Percentiles rank a stretch among this genome's conserved stretches.
Conservation (phyloP, 1,139 yeast genomes). For the Ogataea hybrid region DNA sequence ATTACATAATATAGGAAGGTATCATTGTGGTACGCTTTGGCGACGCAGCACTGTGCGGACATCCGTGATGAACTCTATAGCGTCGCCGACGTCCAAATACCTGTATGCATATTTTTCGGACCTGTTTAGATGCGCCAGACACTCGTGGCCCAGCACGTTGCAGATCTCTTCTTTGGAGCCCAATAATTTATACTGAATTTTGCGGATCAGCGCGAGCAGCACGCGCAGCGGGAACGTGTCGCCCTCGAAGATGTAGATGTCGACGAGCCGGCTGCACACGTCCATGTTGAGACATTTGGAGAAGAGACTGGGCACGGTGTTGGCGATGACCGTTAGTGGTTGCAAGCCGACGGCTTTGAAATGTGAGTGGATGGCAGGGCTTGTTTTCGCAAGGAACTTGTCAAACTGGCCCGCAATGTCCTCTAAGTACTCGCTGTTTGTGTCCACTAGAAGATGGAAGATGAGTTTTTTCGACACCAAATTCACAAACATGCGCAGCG, state of each 20-base stretch:
- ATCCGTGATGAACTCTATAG: constrained; percentile 45
- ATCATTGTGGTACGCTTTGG: constrained; percentile 3
- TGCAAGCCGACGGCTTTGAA: constrained; percentile 41
- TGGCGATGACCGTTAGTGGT: constrained; percentile 34
- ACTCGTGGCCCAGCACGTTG: constrained; percentile 34
- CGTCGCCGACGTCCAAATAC: constrained; percentile 48
- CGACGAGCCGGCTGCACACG: constrained; percentile 42
- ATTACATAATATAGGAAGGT: constrained; percentile 2
- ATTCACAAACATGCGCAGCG: constrained; percentile 47
- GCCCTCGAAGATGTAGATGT: constrained; percentile 61
- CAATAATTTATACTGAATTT: constrained; percentile 50
- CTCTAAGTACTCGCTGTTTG: constrained; percentile 20
- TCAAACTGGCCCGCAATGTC: constrained; percentile 43
- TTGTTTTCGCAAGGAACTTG: constrained; percentile 42
- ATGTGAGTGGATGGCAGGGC: constrained; percentile 49
- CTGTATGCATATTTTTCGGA: constrained; percentile 19
- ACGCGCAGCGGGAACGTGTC: constrained; percentile 49
- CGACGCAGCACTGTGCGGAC: constrained; percentile 37
- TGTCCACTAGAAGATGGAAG: constrained; percentile 29
- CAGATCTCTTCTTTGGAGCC: constrained; percentile 49
- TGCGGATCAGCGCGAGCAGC: constrained; percentile 46
- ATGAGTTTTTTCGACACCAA: constrained; percentile 37
- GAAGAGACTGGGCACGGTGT: constrained; percentile 27
- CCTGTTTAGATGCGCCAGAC: constrained; percentile 17
- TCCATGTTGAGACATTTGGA: constrained; percentile 20